These are phyloP conservation scores for Plasmodium gallinaceum DNA, from an alignment of 169 alveolate genomes.

Conservation along the genomic window DNA sequence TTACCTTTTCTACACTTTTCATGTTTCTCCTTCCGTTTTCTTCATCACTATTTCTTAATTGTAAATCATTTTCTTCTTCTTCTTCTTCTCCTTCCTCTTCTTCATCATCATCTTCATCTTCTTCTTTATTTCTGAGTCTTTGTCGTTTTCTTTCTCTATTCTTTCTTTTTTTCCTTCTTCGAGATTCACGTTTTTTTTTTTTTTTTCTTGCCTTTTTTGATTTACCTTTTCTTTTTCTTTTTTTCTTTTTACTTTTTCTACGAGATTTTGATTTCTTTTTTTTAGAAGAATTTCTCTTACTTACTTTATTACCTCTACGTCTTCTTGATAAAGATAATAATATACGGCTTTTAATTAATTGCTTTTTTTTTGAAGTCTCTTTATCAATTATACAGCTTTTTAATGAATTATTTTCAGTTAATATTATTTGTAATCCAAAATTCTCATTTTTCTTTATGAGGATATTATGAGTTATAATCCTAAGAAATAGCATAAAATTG, in stretches of 20 bases:
- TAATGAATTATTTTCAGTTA: neutral
- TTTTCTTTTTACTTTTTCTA: conserved; percentile 1
- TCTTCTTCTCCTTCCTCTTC: too few species aligned
- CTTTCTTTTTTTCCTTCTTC: neutral
- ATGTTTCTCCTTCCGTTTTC: neutral
- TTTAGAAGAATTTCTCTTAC: too few species aligned
- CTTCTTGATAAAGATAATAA: conserved; percentile 22
- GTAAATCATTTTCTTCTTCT: too few species aligned
- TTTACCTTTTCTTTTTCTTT: neutral
- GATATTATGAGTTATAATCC: neutral
- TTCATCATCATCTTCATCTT: neutral
- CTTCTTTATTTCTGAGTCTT: neutral
- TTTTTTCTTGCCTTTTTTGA: neutral
- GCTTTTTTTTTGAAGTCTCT: neutral
- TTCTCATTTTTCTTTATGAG: neutral
- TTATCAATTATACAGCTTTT: neutral
- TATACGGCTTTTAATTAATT: conserved; percentile 1
- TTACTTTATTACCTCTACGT: neutral
- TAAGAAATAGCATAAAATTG: neutral
- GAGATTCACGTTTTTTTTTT: neutral
- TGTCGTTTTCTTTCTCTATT: conserved; percentile 11
- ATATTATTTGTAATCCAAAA: neutral
- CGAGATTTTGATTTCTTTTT: neutral
- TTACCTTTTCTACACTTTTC: neutral
- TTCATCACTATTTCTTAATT: too few species aligned